phyloP scores from a whole-genome alignment of 1,284 basidiomycete genomes.

The Vanrija pseudolonga region DNA sequence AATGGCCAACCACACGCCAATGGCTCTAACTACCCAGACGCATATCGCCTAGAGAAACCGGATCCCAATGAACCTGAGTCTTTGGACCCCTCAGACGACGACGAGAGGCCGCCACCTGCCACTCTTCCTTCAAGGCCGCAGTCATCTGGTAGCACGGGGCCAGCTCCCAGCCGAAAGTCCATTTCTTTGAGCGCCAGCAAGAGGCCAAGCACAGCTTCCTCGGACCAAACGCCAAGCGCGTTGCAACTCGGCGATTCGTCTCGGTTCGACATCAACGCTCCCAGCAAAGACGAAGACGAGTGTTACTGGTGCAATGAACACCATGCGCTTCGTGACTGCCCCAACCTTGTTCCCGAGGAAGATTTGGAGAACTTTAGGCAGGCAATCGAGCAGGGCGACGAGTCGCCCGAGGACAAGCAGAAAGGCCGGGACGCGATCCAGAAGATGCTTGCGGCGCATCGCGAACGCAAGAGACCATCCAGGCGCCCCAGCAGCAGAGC shows the following conservation, averaged over 20 bases:
- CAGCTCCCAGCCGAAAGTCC: no score
- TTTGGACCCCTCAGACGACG: no score
- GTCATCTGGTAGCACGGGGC: no score
- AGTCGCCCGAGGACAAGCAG: conserved; percentile 3
- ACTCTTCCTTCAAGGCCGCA: background rate
- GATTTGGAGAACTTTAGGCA: background rate
- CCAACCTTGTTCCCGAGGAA: background rate
- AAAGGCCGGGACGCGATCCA: background rate
- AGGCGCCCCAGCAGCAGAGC: background rate
- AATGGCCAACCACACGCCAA: background rate
- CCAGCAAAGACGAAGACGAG: background rate
- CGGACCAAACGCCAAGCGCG: background rate
- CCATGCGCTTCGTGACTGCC: conserved; percentile 8
- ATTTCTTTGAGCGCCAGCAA: no score
- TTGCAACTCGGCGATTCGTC: conserved; percentile 17
- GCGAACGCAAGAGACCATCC: background rate
- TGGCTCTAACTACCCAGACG: no score
- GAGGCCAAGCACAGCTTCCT: no score
- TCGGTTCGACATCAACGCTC: background rate
- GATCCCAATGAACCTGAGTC: no score
- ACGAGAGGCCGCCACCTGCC: background rate
- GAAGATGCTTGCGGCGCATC: conserved; percentile 5
- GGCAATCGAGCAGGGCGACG: background rate
- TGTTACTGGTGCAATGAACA: conserved; percentile 11
- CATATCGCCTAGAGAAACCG: no score